Evolutionary conservation across 2,329 filamentous ascomycete species (phyloP), one percentile per base, ranked within the genome.

Genomic region (Ophiostoma ips): DNA sequence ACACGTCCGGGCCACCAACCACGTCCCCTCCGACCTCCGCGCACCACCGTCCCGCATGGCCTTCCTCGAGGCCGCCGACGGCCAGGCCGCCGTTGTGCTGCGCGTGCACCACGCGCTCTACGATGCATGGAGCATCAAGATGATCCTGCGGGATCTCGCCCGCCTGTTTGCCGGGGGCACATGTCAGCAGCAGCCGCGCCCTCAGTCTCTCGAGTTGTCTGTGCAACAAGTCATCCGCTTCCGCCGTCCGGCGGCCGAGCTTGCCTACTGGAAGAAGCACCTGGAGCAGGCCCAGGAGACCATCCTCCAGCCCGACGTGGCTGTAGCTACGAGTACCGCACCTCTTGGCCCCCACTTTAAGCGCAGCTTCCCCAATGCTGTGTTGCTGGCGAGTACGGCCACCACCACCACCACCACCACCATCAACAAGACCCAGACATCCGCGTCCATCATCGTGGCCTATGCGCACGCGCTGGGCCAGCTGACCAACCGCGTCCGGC

Each of bases 111-210:
- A 59, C 30, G 56, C 56, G 1, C 51, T 59, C 1, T 59, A 59
- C 43, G 58, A 59, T 19, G 58, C 56, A 13, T 59, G 58, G 58
- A 59, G 55, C 49, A 58, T 59, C 54, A 58, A 57, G 48, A 56
- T 58, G 57, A 53, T 59, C 18, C 28, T 55, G 40, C 46, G 41
- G 6, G 58, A 59, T 21, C 50, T 59, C 9, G 37, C 24, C 31
- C 13, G 33, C 9, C 46, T 56, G 13, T 48, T 53, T 21, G 40
- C 31, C 6, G 16, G 43, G 5, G 18, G 16, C 16, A 12, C 28
- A n/a, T 8, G 24, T 28, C n/a, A n/a, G n/a, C n/a, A n/a, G 24
- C 24, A 28, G 24, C 24, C 24, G 4, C 24, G 24, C 24, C 24
- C 24, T n/a, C n/a, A n/a, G 24, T 28, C 24, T 8, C 24, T 28